Percentiles rank a stretch among this genome's conserved stretches.
phyloP scores from a whole-genome alignment of 2,329 filamentous ascomycete species.

The Piedraia hortae region DNA sequence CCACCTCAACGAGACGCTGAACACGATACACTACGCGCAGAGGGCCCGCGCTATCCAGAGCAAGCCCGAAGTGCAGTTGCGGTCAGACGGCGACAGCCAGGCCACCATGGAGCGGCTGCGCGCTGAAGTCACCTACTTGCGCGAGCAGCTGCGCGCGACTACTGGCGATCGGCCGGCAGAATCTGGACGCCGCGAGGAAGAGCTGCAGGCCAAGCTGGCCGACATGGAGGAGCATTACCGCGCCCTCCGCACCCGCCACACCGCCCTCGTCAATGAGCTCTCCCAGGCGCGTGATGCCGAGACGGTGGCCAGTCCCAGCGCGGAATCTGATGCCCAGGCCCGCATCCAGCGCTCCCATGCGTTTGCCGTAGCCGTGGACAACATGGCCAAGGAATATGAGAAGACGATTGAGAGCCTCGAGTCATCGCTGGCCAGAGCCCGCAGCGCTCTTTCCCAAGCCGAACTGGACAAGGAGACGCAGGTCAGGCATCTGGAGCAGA shows the following conservation, averaged over 20 bases:
- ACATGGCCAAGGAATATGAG: constrained; percentile 90
- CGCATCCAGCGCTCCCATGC: constrained; percentile 82
- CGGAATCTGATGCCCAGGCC: constrained; percentile 58
- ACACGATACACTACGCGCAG: constrained; percentile 89
- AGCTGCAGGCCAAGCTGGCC: constrained; percentile 78
- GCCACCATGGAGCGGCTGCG: constrained; percentile 79
- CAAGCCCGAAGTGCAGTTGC: constrained; percentile 83
- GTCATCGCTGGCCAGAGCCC: constrained; percentile 67
- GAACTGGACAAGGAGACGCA: constrained; percentile 89
- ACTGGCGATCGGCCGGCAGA: constrained; percentile 24
- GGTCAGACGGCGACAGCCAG: constrained; percentile 80
- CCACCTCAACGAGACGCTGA: constrained; percentile 87
- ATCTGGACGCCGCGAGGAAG: constrained; percentile 40
- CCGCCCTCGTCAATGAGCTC: constrained; percentile 83
- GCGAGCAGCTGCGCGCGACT: constrained; percentile 76
- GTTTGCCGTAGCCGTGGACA: constrained; percentile 84
- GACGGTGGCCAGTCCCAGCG: constrained; percentile 27
- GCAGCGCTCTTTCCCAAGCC: constrained; percentile 52
- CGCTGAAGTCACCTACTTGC: constrained; percentile 74
- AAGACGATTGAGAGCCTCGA: constrained; percentile 92
- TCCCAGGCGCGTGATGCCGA: constrained; percentile 52
- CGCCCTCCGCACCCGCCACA: constrained; percentile 70
- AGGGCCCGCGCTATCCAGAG: constrained; percentile 88
- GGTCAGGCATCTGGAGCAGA: constrained; percentile 74
- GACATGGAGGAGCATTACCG: constrained; percentile 89